Evolutionary conservation across 306 rosid genomes (phyloP).

Genomic region (Trifolium pratense): DNA sequence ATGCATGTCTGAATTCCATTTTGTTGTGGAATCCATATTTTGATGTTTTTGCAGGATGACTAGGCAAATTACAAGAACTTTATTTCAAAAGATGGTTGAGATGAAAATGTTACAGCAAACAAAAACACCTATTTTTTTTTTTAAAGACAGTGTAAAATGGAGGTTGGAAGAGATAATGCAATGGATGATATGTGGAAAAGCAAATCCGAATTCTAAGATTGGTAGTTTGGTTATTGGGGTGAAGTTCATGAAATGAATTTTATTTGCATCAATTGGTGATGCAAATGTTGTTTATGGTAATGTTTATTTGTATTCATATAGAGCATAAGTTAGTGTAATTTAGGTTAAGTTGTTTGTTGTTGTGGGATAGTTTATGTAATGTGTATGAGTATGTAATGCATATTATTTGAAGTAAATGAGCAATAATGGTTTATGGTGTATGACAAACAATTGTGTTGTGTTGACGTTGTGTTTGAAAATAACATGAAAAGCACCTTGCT

Average conservation of each 20-base stretch:
- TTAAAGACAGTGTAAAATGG: not conserved
- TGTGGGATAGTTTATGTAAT: not conserved
- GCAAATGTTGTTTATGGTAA: not conserved
- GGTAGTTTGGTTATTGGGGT: not conserved
- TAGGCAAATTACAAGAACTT: not conserved
- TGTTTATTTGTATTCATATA: not conserved
- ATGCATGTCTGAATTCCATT: not conserved
- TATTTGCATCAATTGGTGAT: not conserved
- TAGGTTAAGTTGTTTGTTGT: not conserved
- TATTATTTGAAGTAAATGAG: not conserved
- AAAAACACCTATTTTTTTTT: not conserved
- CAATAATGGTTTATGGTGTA: not conserved
- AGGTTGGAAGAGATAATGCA: constrained; percentile 9
- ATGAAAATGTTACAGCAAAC: not conserved
- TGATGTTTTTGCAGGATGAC: not conserved
- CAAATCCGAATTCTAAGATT: not conserved
- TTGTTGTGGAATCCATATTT: not conserved
- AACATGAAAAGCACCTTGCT: not conserved
- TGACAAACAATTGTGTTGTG: not conserved
- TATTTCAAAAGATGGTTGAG: not conserved
- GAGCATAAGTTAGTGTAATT: not conserved
- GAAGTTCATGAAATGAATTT: not conserved
- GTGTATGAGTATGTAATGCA: not conserved
- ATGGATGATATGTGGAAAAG: not conserved
- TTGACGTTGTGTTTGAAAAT: not conserved